A percentile compares a stretch with the other conserved stretches of the same genome.
These are phyloP conservation scores for Sphaceloma murrayae DNA, from an alignment of 2,329 filamentous ascomycete species.

Conservation along the genomic window DNA sequence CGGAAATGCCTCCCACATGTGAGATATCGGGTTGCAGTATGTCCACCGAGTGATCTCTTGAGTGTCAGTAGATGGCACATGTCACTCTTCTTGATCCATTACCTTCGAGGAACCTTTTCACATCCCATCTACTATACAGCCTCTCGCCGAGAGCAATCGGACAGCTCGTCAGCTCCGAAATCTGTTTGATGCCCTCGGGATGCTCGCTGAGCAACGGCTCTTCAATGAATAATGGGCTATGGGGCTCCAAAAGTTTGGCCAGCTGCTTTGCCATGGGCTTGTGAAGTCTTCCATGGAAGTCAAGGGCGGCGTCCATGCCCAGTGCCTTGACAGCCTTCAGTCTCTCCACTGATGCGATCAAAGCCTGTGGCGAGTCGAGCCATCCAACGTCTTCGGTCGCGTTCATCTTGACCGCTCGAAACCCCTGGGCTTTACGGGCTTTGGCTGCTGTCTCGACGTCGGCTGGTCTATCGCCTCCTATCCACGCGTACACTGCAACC, in stretches of 20 bases:
- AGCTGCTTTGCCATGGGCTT: constrained; percentile 76
- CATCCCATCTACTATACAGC: constrained; percentile 63
- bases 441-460: constrained; percentile 50
- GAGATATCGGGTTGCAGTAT: constrained; percentile 64
- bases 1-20: constrained; percentile 64
- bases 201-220: constrained; percentile 65
- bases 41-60: constrained; percentile 46
- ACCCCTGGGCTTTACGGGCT: constrained; percentile 50
- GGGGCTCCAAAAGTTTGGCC: constrained; percentile 55
- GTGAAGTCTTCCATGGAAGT: constrained; percentile 69
- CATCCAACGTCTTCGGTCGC: constrained; percentile 66
- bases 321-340: constrained; percentile 59
- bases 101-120: constrained; percentile 59
- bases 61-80: constrained; percentile 1
- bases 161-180: constrained; percentile 47
- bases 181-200: constrained; percentile 52
- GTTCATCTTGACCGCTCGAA: constrained; percentile 68
- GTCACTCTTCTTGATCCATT: not conserved
- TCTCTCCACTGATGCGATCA: constrained; percentile 56
- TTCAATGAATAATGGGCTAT: constrained; percentile 65
- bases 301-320: constrained; percentile 63
- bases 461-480: constrained; percentile 60
- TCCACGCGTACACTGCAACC: constrained; percentile 67
- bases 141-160: constrained; percentile 66
- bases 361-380: constrained; percentile 59